These are phyloP conservation scores for Nidula niveotomentosa DNA, from an alignment of 1,284 basidiomycete genomes.

Conservation along the genomic window DNA sequence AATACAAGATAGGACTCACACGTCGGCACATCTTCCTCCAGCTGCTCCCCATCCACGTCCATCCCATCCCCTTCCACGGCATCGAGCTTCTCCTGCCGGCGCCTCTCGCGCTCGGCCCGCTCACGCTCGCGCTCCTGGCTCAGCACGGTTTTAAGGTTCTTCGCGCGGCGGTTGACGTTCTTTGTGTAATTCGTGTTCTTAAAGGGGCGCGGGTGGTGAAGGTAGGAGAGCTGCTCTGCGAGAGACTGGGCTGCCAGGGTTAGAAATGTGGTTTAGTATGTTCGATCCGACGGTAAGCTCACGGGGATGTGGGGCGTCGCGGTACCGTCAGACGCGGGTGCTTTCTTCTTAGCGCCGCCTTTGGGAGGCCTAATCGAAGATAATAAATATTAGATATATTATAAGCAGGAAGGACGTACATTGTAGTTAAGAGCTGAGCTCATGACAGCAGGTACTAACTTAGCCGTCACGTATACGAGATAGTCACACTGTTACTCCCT, in stretches of 20 bases:
- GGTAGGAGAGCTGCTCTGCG: conserved; percentile 70
- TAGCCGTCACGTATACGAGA: not conserved
- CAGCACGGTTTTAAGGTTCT: conserved; percentile 75
- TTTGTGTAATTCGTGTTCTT: conserved; percentile 71
- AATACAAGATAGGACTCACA: conserved; percentile 42
- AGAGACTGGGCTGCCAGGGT: conserved; percentile 43
- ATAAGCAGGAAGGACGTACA: not conserved
- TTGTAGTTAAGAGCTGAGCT: not conserved
- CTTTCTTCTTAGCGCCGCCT: conserved; percentile 37
- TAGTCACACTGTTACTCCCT: not conserved
- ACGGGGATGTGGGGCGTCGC: conserved; percentile 42
- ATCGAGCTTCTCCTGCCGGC: conserved; percentile 42
- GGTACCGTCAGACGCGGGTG: conserved; percentile 36
- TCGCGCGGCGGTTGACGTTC: conserved; percentile 67
- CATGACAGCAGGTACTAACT: not conserved
- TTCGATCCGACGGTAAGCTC: conserved; percentile 7
- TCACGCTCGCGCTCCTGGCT: conserved; percentile 76
- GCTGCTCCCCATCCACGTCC: conserved; percentile 47
- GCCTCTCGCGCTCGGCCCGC: conserved; percentile 58
- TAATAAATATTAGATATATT: no score
- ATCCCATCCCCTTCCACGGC: conserved; percentile 22
- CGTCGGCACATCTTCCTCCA: conserved; percentile 57
- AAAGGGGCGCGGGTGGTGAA: conserved; percentile 68
- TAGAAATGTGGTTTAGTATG: not conserved
- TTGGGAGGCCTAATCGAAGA: conserved; percentile 41